Conservation (phyloP, 116 monocot genomes). For the Posidonia oceanica region DNA sequence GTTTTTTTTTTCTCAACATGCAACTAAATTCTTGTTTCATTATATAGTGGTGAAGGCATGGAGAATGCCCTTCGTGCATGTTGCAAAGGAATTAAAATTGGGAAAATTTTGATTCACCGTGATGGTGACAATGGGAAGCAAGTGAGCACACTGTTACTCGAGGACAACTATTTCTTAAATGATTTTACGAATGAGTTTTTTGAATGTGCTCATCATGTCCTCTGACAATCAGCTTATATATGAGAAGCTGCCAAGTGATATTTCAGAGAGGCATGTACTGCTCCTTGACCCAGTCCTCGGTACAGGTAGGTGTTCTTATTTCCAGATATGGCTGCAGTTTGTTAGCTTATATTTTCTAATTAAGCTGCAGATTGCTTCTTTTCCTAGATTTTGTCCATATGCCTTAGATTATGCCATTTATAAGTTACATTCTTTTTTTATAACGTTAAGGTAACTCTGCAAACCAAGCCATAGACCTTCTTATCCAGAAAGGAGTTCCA, state of each 20-base stretch:
- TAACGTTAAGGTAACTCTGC: constrained; percentile 63
- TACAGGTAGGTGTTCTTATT: constrained; percentile 41
- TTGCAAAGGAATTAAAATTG: constrained; percentile 98
- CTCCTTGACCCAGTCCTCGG: constrained; percentile 95
- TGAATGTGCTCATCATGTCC: neutral
- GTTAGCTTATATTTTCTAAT: no score
- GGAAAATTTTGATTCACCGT: constrained; percentile 93
- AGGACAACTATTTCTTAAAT: neutral
- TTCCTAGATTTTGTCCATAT: no score
- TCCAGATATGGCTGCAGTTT: neutral
- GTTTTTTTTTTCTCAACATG: neutral
- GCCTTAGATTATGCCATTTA: no score
- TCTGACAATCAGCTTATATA: constrained; percentile 76
- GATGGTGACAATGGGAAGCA: constrained; percentile 93
- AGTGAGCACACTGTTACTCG: constrained; percentile 16
- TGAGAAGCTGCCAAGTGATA: constrained; percentile 85
- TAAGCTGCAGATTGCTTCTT: no score
- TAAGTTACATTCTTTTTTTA: neutral
- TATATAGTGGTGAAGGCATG: constrained; percentile 91
- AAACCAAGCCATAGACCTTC: constrained; percentile 90
- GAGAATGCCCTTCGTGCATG: constrained; percentile 96
- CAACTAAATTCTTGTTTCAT: constrained; percentile 1
- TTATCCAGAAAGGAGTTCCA: constrained; percentile 87
- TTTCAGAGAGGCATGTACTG: constrained; percentile 86
- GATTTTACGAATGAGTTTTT: neutral